Evolutionary conservation across 208 protist species (phyloP).

Genomic region (Leishmania tarentolae): DNA sequence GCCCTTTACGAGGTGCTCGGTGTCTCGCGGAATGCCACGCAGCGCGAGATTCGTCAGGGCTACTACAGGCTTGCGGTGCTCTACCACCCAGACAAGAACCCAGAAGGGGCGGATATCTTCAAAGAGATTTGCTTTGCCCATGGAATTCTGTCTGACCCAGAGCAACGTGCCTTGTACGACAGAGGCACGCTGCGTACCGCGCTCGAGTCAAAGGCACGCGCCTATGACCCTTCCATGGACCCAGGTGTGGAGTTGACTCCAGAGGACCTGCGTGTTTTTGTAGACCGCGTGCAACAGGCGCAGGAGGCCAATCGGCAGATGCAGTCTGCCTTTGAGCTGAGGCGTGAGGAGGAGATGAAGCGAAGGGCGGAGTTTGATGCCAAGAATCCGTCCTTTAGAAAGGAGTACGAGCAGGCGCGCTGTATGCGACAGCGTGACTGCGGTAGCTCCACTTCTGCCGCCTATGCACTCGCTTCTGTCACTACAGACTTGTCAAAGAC

Average conservation of each 20-base stretch:
- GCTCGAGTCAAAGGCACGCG: constrained; percentile 59
- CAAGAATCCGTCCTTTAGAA: constrained; percentile 69
- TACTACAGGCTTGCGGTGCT: constrained; percentile 87
- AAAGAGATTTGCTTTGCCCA: constrained; percentile 89
- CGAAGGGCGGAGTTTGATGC: constrained; percentile 84
- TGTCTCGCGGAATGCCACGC: constrained; percentile 48
- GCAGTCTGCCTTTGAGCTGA: constrained; percentile 62
- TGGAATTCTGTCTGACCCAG: constrained; percentile 79
- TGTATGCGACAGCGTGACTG: constrained; percentile 27
- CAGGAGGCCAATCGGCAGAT: constrained; percentile 48
- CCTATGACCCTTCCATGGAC: constrained; percentile 86
- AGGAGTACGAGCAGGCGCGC: constrained; percentile 68
- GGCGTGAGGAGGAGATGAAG: constrained; percentile 82
- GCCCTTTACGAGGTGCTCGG: constrained; percentile 85
- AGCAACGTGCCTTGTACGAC: constrained; percentile 82
- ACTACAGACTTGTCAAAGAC: constrained; percentile 12
- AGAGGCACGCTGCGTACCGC: constrained; percentile 58
- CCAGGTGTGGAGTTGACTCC: constrained; percentile 74
- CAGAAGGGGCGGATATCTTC: constrained; percentile 73
- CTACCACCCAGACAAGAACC: constrained; percentile 93
- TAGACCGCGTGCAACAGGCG: constrained; percentile 60
- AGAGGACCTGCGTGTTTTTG: constrained; percentile 80
- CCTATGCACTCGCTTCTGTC: constrained; percentile 19
- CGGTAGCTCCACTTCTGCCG: neutral
- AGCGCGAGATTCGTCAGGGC: constrained; percentile 80